phyloP scores from a whole-genome alignment of 2,329 filamentous ascomycete species.

The Colletotrichum higginsianum region DNA sequence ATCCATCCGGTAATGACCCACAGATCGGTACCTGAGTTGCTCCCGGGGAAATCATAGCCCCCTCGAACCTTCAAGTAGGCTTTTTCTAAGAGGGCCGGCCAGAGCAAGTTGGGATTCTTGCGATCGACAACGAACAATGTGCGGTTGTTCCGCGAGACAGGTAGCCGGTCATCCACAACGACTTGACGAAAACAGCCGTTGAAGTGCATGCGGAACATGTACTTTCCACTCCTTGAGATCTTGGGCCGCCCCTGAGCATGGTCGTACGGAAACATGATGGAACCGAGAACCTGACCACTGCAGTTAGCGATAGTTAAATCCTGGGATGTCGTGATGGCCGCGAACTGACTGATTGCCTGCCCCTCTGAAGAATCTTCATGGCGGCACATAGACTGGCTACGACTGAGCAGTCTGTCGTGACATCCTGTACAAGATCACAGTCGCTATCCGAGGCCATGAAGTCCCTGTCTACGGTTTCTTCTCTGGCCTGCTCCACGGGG shows the following conservation, averaged over 20 bases:
- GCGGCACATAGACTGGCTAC: constrained; percentile 94
- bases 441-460: constrained; percentile 71
- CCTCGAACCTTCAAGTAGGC: constrained; percentile 96
- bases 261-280: constrained; percentile 84
- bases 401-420: constrained; percentile 96
- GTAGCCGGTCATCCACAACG: constrained; percentile 89
- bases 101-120: constrained; percentile 84
- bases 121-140: constrained; percentile 91
- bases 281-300: constrained; percentile 73
- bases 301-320: constrained; percentile 4
- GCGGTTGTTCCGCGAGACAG: constrained; percentile 80
- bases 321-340: not conserved
- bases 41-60: constrained; percentile 97
- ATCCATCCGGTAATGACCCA: constrained; percentile 97
- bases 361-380: constrained; percentile 78
- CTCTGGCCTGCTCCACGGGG: constrained; percentile 74
- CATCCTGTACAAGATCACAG: constrained; percentile 93
- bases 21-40: constrained; percentile 95
- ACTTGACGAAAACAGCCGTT: constrained; percentile 94
- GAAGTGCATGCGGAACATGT: constrained; percentile 93
- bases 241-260: constrained; percentile 68
- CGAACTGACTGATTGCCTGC: constrained; percentile 74
- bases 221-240: constrained; percentile 86
- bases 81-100: constrained; percentile 95
- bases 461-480: constrained; percentile 55